These are phyloP conservation scores for Naganishia randhawae DNA, from an alignment of 768 basidiomycete genomes.

Conservation along the genomic window DNA sequence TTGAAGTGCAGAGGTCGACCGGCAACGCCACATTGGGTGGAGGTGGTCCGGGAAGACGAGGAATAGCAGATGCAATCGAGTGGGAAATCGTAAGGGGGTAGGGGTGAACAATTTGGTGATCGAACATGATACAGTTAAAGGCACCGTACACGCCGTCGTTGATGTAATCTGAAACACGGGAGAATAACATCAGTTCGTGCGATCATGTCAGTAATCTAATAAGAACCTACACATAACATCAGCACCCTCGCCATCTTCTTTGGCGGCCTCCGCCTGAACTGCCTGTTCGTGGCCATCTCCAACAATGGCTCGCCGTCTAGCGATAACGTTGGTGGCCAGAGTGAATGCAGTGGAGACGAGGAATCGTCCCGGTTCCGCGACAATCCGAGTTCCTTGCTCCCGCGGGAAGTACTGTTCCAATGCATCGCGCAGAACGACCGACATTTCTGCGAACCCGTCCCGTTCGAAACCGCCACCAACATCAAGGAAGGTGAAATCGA, in stretches of 20 bases:
- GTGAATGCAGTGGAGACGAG: conserved; percentile 89
- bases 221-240: conserved; percentile 80
- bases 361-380: conserved; percentile 93
- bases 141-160: conserved; percentile 96
- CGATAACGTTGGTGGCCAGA: conserved; percentile 89
- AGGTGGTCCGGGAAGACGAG: conserved; percentile 34
- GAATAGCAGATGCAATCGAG: conserved; percentile 26
- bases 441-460: conserved; percentile 74
- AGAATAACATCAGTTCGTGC: not conserved
- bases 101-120: conserved; percentile 88
- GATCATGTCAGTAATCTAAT: not conserved
- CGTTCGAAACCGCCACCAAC: conserved; percentile 97
- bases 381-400: conserved; percentile 63
- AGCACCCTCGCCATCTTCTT: conserved; percentile 53
- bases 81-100: conserved; percentile 54
- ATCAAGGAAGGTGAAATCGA: conserved; percentile 76
- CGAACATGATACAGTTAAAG: conserved; percentile 73
- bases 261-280: conserved; percentile 32
- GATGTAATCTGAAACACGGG: conserved; percentile 77
- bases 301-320: conserved; percentile 58
- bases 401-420: conserved; percentile 75
- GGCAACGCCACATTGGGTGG: conserved; percentile 50
- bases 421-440: conserved; percentile 64
- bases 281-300: conserved; percentile 30
- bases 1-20: conserved; percentile 48